Evolutionary conservation across 1,284 basidiomycete genomes (phyloP), one percentile per base, ranked within the genome.

Genomic region (Thecaphora thlaspeos): DNA sequence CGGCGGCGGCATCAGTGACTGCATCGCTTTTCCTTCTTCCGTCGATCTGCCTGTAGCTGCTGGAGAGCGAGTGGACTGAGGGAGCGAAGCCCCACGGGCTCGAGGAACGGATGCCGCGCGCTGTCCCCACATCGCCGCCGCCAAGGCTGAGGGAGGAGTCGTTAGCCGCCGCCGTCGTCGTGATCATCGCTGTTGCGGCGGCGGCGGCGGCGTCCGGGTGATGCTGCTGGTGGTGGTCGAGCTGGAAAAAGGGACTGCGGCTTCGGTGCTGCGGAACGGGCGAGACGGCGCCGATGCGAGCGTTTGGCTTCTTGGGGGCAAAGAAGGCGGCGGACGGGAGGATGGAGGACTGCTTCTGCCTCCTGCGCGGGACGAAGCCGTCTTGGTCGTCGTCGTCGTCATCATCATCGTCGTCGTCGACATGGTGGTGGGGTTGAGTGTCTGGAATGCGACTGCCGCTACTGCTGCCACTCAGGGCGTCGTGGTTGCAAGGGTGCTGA

Each of bases 311-410:
- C 44, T 63, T 63, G 12, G 68, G 68, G 2, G 57, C 54, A 56
- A 71, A 68, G 44, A 71, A 71, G 15, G 43, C 68, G 10, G 68
- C 66, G 7, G 68, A 62, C 2, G 68, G 68, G 41, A 71, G 34
- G 30, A 71, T 71, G 19, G 68, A 59, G 10, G 32, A 34, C 7
- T 11, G 15, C 7, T 34, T 5, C 26, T 34, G 10, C 15, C 17
- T 34, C 17, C 32, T 34, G 32, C 32, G 32, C 32, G 32, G 32
- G 10, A 34, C 32, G 15, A 34, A 34, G 7, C 32, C 32, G 32
- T 14, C 32, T 11, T 34, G 10, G 32, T 34, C 32, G 11, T 4
- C 11, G 15, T 34, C 32, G 32, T 34, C 4, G 32, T 17, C 11
- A 15, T 17, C 15, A 15, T 34, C 7, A 11, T 28, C 26, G 7